These are phyloP conservation scores for Cokeromyces recurvatus DNA, from an alignment of 371 early-diverging fungal genomes.

Conservation along the genomic window DNA sequence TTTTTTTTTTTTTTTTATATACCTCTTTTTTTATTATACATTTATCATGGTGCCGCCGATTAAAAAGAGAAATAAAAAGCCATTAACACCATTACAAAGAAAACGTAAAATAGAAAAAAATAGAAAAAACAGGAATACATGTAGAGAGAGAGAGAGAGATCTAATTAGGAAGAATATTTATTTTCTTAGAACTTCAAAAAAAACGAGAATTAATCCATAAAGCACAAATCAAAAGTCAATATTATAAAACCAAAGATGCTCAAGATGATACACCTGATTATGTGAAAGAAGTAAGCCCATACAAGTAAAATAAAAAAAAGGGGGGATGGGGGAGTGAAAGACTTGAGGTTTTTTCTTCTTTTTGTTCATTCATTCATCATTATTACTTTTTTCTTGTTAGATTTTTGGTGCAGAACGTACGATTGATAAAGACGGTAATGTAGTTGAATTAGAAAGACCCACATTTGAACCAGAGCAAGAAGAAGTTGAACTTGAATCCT, in stretches of 20 bases:
- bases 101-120: slow-evolving; percentile 9
- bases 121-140: too few relatives aligned
- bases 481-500: slow-evolving; percentile 21
- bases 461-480: slow-evolving; percentile 15
- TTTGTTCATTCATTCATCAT: too few relatives aligned
- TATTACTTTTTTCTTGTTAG: slow-evolving; percentile 15
- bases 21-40: too few relatives aligned
- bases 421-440: slow-evolving; percentile 55
- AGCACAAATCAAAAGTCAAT: slow-evolving; percentile 56
- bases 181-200: slow-evolving; percentile 53
- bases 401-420: slow-evolving; percentile 55
- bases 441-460: slow-evolving; percentile 51
- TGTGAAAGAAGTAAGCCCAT: slow-evolving; percentile 42
- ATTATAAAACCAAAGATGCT: slow-evolving; percentile 44
- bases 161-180: not conserved
- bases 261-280: slow-evolving; percentile 41
- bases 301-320: not conserved
- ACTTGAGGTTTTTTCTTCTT: too few relatives aligned
- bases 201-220: slow-evolving; percentile 59
- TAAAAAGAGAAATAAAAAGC: slow-evolving; percentile 15
- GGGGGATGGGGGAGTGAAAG: too few relatives aligned
- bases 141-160: too few relatives aligned
- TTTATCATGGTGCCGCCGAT: too few relatives aligned
- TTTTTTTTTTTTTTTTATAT: not conserved
- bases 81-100: slow-evolving; percentile 25